Conservation (phyloP, 1,139 yeast genomes). For the Sugiyamaella novakii region DNA sequence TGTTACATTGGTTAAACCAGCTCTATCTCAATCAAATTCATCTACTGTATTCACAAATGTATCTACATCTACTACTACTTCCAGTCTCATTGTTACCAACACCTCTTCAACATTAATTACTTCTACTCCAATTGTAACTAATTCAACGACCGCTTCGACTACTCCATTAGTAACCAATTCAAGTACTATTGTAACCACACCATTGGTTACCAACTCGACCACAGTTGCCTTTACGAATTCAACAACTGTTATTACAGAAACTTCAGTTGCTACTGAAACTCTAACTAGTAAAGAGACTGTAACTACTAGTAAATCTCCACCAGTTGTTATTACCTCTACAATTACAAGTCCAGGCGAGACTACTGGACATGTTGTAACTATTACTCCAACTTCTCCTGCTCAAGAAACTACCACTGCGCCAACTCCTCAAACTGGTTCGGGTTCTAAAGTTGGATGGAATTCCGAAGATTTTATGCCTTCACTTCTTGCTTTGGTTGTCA, state of each 20-base stretch:
- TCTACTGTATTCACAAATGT: no score
- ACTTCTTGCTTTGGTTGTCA: not conserved
- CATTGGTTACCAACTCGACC: conserved; percentile 3
- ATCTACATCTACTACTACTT: no score
- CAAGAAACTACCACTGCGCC: not conserved
- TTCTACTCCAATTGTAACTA: not conserved
- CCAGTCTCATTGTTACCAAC: not conserved
- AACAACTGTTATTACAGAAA: not conserved
- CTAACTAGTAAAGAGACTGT: not conserved
- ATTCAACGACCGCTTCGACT: not conserved
- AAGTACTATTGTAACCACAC: not conserved
- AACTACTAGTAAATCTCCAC: conserved; percentile 1
- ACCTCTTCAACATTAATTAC: not conserved
- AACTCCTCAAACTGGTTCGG: conserved; percentile 1
- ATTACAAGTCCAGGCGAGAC: conserved; percentile 3
- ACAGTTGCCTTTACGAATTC: not conserved
- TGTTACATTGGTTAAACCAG: not conserved
- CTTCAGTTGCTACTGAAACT: not conserved
- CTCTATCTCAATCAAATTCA: not conserved
- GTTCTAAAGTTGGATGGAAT: not conserved
- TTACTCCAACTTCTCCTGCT: not conserved
- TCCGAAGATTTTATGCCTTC: not conserved
- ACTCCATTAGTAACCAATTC: not conserved
- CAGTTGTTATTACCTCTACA: conserved; percentile 1
- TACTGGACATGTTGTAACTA: conserved; percentile 2